Base-by-base conservation (phyloP, 371 early-diverging fungal genomes). In the Mucor saturninus region DNA sequence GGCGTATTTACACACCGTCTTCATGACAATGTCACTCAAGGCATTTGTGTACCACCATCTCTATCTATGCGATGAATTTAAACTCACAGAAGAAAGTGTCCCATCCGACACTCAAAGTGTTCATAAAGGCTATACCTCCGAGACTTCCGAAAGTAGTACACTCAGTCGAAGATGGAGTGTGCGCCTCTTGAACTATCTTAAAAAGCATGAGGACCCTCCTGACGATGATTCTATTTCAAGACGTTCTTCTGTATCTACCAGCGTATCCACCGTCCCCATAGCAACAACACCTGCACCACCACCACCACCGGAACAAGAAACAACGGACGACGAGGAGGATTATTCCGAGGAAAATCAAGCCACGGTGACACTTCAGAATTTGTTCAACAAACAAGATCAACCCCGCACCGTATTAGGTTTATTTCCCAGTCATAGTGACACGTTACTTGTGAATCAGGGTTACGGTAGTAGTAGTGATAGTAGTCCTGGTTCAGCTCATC, bases 1-100 rank as follows among this genome's bases (percentile, higher is more conserved):
- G 7, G 72, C 79, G 2, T 74, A 76, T 52, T 54, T 81, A 40
- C 78, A 78, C 38, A 73, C 79, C 0, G 55, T 78, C 0, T 76
- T 76, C 51, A 72, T 76, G 66, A 69, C 45, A 13, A 81, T 81
- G 39, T 72, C 76, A 1, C 60, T 81, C 5, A 74, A 75, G 51
- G 75, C 79, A 3, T 78, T 68, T 62, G 61, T 75, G 7, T 73
- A 77, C 35, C 70, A 76, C 54, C 79, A 81, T 50, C 55, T 76
- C 42, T 74, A 67, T 37, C 40, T 69, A 8, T 48, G 26, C 2
- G 68, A 72, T n/a, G 65, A 59, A 28, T 61, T 61, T 15, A 50
- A 52, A 14, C 7, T 63, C 4, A 35, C 8, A 26, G 57, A 60
- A 28, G 64, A 68, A 7, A 55, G 21, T 1, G 1, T 42, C 9